phyloP scores from a whole-genome alignment of 306 rosid genomes.

The Lagenaria siceraria region DNA sequence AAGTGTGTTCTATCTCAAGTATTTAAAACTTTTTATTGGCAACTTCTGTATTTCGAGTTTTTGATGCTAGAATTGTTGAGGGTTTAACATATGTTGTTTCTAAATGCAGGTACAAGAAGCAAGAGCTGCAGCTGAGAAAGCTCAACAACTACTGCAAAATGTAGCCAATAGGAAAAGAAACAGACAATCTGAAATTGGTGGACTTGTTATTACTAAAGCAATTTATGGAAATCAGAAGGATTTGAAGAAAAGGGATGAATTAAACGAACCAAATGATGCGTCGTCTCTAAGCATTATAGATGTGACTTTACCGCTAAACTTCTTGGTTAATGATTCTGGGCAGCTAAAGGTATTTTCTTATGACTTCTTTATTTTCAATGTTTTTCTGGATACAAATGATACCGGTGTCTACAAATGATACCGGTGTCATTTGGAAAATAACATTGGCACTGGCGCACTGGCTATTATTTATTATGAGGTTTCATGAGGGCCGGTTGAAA shows the following conservation, averaged over 20 bases:
- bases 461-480: background rate
- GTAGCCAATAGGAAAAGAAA: conserved; percentile 80
- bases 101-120: conserved; percentile 61
- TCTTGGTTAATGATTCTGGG: conserved; percentile 74
- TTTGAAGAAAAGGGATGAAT: conserved; percentile 35
- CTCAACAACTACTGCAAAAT: conserved; percentile 68
- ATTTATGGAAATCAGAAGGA: conserved; percentile 45
- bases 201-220: conserved; percentile 67
- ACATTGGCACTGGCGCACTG: background rate
- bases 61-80: background rate
- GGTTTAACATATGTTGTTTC: background rate
- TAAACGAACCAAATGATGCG: conserved; percentile 32
- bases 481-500: background rate
- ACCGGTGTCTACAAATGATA: background rate
- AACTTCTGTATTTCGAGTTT: background rate
- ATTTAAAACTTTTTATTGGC: background rate
- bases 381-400: background rate
- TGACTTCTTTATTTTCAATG: background rate
- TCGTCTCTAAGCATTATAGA: conserved; percentile 48
- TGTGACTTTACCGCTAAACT: conserved; percentile 79
- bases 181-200: conserved; percentile 61
- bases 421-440: background rate
- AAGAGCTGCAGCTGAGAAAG: conserved; percentile 72
- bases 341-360: conserved; percentile 59
- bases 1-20: background rate